phyloP scores from a whole-genome alignment of 2,329 filamentous ascomycete species.

The Exophiala spinifera region DNA sequence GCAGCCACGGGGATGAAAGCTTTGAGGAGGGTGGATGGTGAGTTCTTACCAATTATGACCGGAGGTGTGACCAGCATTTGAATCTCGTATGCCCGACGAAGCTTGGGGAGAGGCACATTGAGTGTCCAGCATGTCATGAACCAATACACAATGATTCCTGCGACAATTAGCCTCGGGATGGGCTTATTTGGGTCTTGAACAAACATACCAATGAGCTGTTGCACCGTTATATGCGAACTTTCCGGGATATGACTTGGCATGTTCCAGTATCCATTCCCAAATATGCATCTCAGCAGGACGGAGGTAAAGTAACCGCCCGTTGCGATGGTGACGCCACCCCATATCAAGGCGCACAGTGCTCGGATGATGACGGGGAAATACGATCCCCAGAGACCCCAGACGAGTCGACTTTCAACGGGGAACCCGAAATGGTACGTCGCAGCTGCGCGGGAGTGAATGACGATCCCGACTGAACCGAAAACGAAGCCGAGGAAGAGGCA shows the following conservation, averaged over 20 bases:
- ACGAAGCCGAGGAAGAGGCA: slow-evolving; percentile 40
- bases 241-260: slow-evolving; percentile 35
- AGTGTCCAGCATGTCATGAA: slow-evolving; percentile 14
- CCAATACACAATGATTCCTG: slow-evolving; percentile 13
- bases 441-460: slow-evolving; percentile 26
- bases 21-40: no score
- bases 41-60: slow-evolving; percentile 14
- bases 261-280: slow-evolving; percentile 35
- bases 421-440: slow-evolving; percentile 44
- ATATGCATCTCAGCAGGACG: slow-evolving; percentile 33
- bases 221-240: slow-evolving; percentile 36
- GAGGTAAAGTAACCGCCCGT: slow-evolving; percentile 26
- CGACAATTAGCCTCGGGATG: not conserved
- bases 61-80: slow-evolving; percentile 11
- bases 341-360: slow-evolving; percentile 21
- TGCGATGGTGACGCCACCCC: slow-evolving; percentile 3
- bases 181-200: not conserved
- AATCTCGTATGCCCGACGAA: slow-evolving; percentile 13
- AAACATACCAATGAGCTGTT: slow-evolving; percentile 31
- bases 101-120: slow-evolving; percentile 7
- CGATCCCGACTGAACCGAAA: slow-evolving; percentile 26
- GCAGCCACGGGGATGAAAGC: no score
- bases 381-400: slow-evolving; percentile 43
- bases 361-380: slow-evolving; percentile 46
- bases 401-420: slow-evolving; percentile 38